Evolutionary conservation across 2,329 filamentous ascomycete genomes (phyloP).

Genomic region (Ustulina deusta): DNA sequence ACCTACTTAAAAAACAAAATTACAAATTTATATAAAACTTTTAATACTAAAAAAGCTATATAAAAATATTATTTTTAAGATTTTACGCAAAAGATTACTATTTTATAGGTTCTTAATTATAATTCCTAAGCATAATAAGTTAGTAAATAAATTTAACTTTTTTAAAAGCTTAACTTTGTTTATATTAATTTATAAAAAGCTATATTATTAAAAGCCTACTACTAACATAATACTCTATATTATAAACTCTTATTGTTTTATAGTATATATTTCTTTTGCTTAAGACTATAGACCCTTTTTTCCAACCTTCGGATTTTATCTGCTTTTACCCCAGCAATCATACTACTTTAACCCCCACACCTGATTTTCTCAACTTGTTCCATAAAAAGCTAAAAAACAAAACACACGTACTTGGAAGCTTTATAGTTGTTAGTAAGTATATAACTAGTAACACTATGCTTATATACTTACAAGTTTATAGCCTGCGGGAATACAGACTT

Average conservation of each 20-base stretch:
- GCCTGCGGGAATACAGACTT: background rate
- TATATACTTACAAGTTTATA: slow-evolving; percentile 1
- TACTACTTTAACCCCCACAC: background rate
- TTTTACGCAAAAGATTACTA: no score
- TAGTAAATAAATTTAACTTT: slow-evolving; percentile 6
- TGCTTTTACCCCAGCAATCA: background rate
- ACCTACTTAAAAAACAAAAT: no score
- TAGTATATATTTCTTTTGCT: slow-evolving; percentile 7
- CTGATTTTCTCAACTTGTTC: slow-evolving; percentile 1
- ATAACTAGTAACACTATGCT: background rate
- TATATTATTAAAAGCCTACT: background rate
- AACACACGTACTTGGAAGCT: background rate
- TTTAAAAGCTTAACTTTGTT: slow-evolving; percentile 1
- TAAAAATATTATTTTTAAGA: no score
- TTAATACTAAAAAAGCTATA: no score
- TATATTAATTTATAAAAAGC: slow-evolving; percentile 3
- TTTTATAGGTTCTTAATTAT: slow-evolving; percentile 9
- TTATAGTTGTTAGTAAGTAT: background rate
- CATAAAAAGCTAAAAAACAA: background rate
- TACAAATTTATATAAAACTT: no score
- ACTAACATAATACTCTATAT: background rate
- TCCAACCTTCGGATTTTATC: slow-evolving; percentile 1
- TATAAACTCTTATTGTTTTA: slow-evolving; percentile 11
- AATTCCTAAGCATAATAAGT: slow-evolving; percentile 10
- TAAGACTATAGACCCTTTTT: background rate